Evolutionary conservation across 2,329 filamentous ascomycete species (phyloP).

Genomic region (Basipetospora chlamydospora): DNA sequence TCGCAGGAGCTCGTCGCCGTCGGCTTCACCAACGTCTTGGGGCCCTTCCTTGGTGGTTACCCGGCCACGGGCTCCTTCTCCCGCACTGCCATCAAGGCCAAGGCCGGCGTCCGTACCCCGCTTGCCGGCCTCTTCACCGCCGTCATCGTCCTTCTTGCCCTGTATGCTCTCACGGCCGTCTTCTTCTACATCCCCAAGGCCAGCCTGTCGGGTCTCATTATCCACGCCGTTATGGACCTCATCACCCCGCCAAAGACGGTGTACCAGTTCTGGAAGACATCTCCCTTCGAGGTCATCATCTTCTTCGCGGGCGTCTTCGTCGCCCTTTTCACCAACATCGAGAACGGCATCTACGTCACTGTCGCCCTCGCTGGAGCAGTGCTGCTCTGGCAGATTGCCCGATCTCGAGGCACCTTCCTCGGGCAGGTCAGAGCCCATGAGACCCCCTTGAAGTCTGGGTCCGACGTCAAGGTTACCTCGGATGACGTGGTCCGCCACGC

Average conservation of each 20-base stretch:
- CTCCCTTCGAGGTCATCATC: slow-evolving; percentile 67
- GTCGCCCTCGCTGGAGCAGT: slow-evolving; percentile 56
- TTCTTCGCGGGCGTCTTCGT: slow-evolving; percentile 78
- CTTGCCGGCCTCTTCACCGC: slow-evolving; percentile 78
- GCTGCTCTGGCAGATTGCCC: slow-evolving; percentile 63
- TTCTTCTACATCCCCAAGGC: slow-evolving; percentile 83
- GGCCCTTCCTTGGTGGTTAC: slow-evolving; percentile 68
- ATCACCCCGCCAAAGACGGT: slow-evolving; percentile 72
- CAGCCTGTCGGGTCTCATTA: slow-evolving; percentile 68
- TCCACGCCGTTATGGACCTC: slow-evolving; percentile 77
- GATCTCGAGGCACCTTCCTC: slow-evolving; percentile 64
- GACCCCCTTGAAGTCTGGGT: slow-evolving; percentile 59
- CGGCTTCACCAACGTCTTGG: slow-evolving; percentile 59
- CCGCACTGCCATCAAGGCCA: slow-evolving; percentile 85
- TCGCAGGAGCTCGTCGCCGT: slow-evolving; percentile 70
- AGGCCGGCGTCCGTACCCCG: slow-evolving; percentile 77
- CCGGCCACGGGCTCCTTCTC: slow-evolving; percentile 84
- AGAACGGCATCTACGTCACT: slow-evolving; percentile 75
- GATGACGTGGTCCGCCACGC: slow-evolving; percentile 55
- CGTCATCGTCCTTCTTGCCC: slow-evolving; percentile 64
- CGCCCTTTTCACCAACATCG: slow-evolving; percentile 67
- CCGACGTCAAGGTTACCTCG: slow-evolving; percentile 59
- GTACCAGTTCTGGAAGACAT: slow-evolving; percentile 80
- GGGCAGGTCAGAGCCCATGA: slow-evolving; percentile 51
- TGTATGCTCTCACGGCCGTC: slow-evolving; percentile 70